These are phyloP conservation scores for Debaryomycetaceae sp. DNA, from an alignment of 1,139 yeast genomes.

Conservation along the genomic window DNA sequence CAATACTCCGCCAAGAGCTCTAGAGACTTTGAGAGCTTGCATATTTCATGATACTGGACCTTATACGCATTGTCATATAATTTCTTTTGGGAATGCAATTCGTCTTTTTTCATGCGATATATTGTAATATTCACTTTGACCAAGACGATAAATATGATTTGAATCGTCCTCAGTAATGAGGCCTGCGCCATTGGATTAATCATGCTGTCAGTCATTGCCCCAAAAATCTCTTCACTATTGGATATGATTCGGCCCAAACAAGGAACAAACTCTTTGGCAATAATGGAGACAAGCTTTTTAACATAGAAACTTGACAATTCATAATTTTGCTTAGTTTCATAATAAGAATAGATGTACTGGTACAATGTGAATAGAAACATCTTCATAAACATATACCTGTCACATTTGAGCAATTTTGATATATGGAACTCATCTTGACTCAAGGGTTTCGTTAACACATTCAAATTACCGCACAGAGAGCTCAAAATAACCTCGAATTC, in stretches of 20 bases:
- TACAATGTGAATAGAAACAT: constrained; percentile 23
- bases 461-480: constrained; percentile 20
- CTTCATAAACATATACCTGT: constrained; percentile 28
- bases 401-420: constrained; percentile 32
- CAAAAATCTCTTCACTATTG: constrained; percentile 29
- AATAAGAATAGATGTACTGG: constrained; percentile 28
- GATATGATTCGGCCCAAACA: constrained; percentile 23
- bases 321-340: constrained; percentile 19
- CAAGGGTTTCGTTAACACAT: constrained; percentile 23
- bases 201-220: constrained; percentile 32
- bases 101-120: constrained; percentile 15
- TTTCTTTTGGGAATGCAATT: constrained; percentile 17
- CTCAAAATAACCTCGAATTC: constrained; percentile 27
- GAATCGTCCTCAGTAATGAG: constrained; percentile 29
- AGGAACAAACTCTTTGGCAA: constrained; percentile 27
- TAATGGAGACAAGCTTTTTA: constrained; percentile 22
- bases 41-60: constrained; percentile 16
- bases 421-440: constrained; percentile 17
- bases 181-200: constrained; percentile 31
- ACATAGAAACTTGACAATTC: constrained; percentile 27
- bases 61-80: constrained; percentile 11
- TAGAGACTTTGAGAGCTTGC: constrained; percentile 15
- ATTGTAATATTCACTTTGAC: constrained; percentile 20
- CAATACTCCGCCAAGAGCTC: constrained; percentile 19
- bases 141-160: constrained; percentile 22